A percentile compares a stretch with the other conserved stretches of the same genome.
Conservation (phyloP, 306 rosid species). For the Cucurbita pepo region DNA sequence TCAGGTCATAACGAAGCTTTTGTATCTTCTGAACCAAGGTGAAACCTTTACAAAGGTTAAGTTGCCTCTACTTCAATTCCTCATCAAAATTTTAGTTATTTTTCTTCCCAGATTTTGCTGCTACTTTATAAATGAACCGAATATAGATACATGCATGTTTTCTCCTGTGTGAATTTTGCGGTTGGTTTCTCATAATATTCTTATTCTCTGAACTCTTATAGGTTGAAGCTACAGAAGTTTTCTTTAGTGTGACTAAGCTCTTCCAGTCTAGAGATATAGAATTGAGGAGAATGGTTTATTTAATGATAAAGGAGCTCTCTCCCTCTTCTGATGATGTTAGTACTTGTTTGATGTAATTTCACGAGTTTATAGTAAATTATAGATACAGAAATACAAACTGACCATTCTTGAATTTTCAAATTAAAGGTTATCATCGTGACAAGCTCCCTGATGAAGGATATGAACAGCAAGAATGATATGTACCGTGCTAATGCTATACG, state of each 20-base stretch:
- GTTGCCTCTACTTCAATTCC: constrained; percentile 3
- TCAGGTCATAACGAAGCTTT: constrained; percentile 90
- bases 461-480: constrained; percentile 96
- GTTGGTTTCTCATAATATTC: background rate
- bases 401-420: constrained; percentile 11
- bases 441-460: constrained; percentile 98
- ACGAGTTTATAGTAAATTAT: background rate
- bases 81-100: background rate
- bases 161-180: background rate
- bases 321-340: constrained; percentile 92
- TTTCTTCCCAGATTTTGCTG: background rate
- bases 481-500: constrained; percentile 97
- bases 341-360: constrained; percentile 1
- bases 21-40: constrained; percentile 89
- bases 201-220: constrained; percentile 8
- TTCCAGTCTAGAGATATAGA: constrained; percentile 90
- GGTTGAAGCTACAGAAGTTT: constrained; percentile 97
- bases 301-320: constrained; percentile 85
- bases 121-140: background rate
- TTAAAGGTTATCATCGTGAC: constrained; percentile 83
- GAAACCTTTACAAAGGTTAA: constrained; percentile 85
- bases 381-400: constrained; percentile 13
- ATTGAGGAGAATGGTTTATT: constrained; percentile 95
- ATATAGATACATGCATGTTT: background rate
- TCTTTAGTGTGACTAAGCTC: constrained; percentile 92